phyloP scores from a whole-genome alignment of 345 rosid genomes.

The Schrenkiella parvula region DNA sequence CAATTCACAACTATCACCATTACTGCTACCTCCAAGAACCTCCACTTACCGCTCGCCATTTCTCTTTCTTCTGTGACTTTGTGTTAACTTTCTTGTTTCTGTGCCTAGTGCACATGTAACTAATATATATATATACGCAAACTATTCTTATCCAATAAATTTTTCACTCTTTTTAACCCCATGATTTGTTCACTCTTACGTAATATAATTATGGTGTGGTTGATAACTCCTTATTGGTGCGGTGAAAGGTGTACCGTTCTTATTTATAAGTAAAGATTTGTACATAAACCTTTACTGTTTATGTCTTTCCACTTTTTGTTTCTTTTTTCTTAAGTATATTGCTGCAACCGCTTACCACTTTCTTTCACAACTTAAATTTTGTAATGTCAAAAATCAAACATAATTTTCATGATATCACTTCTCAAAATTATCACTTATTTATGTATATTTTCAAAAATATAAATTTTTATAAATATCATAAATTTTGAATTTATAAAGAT shows the following conservation, averaged over 20 bases:
- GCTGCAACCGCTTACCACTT: no score
- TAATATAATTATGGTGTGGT: not conserved
- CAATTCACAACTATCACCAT: constrained; percentile 22
- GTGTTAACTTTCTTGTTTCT: constrained; percentile 8
- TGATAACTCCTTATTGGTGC: not conserved
- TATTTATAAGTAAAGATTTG: no score
- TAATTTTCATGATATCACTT: no score
- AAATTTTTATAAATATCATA: no score
- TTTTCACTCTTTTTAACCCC: not conserved
- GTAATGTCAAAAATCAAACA: no score
- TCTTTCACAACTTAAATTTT: no score
- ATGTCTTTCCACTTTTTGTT: no score
- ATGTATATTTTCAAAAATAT: no score
- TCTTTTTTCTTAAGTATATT: no score
- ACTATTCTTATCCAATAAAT: not conserved
- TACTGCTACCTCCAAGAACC: constrained; percentile 29
- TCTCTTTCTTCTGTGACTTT: not conserved
- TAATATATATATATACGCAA: constrained; percentile 3
- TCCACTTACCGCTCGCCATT: constrained; percentile 33
- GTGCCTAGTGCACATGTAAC: constrained; percentile 20
- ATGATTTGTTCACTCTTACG: not conserved
- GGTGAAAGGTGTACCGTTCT: not conserved
- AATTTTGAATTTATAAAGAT: no score
- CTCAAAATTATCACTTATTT: no score
- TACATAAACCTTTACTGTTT: no score